Evolutionary conservation across 371 early-diverging fungal genomes (phyloP), one percentile per base, ranked within the genome.

Genomic region (Mortierella sp.): DNA sequence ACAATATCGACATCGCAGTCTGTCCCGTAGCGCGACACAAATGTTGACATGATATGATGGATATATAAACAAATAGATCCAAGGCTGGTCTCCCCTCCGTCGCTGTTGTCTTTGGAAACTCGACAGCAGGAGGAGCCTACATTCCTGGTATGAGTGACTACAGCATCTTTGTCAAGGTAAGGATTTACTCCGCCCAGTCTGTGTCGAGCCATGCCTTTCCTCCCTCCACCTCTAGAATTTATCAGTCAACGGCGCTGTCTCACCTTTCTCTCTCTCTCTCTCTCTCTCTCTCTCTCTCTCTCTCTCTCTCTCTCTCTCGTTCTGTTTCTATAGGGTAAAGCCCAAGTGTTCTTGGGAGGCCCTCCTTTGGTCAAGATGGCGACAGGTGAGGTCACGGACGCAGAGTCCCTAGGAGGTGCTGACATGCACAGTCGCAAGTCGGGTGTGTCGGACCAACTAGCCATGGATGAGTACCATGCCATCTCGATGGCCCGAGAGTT

Each of bases 341-440:
- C 93, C 2, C 88, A 90, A 66, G 92, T 93, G 1, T 93, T 88
- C 65, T 72, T 93, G 23, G 93, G 92, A 47, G 93, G 93, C 9
- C 93, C 93, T 18, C 93, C 93, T 15, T 68, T 93, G 44, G 93
- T 93, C 21, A 84, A 91, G 70, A 91, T 91, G 91, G 93, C 93
- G 4, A 93, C 92, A 0, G 92, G 92, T 58, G 93, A 93, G 80
- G 72, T 89, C 6, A 87, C 88, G 2, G 92, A 91, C 74, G 87
- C 90, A 4, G 93, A 93, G 69, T 87, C 87, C 64, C 70, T 93
- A 2, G 93, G 93, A 58, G 93, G 93, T 9, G 93, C 92, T 18
- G 89, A 89, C 60, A 93, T 93, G 93, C 93, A 93, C 66, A 87
- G 88, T 37, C 84, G 91, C 47, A 82, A 86, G 56, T 90, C 90